These are phyloP conservation scores for Xylariaceae sp. DNA, from an alignment of 2,329 filamentous ascomycete species.

Conservation along the genomic window DNA sequence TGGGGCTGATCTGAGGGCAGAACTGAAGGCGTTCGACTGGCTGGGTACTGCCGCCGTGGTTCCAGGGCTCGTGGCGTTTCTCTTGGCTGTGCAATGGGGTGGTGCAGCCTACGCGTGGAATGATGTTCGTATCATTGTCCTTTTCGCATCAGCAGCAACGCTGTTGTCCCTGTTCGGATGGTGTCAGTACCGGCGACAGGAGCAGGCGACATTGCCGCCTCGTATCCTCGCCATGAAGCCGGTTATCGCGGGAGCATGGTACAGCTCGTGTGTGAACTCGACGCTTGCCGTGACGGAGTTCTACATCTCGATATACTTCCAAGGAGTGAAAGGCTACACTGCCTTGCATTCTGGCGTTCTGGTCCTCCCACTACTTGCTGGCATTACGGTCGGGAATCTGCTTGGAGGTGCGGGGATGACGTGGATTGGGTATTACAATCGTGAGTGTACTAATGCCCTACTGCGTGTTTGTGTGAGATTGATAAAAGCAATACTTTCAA, in stretches of 20 bases:
- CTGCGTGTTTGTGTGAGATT: too few species aligned
- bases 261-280: constrained; percentile 5
- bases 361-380: background rate
- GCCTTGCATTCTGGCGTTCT: background rate
- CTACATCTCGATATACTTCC: constrained; percentile 11
- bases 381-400: background rate
- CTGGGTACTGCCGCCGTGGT: constrained; percentile 3
- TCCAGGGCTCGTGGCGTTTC: background rate
- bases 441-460: too few species aligned
- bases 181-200: constrained; percentile 4
- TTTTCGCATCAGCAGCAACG: background rate
- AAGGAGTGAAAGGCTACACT: background rate
- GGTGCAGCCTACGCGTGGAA: background rate
- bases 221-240: constrained; percentile 3
- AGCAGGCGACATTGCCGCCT: constrained; percentile 1
- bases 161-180: constrained; percentile 6
- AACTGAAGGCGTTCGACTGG: too few species aligned
- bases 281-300: constrained; percentile 14
- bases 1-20: too few species aligned
- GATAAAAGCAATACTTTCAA: too few species aligned
- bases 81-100: background rate
- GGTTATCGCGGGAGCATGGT: constrained; percentile 10
- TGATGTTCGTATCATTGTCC: background rate
- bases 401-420: background rate
- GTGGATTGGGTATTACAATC: background rate